Evolutionary conservation across 768 basidiomycete species (phyloP), one percentile per base, ranked within the genome.

Genomic region (Boletus speciosus): DNA sequence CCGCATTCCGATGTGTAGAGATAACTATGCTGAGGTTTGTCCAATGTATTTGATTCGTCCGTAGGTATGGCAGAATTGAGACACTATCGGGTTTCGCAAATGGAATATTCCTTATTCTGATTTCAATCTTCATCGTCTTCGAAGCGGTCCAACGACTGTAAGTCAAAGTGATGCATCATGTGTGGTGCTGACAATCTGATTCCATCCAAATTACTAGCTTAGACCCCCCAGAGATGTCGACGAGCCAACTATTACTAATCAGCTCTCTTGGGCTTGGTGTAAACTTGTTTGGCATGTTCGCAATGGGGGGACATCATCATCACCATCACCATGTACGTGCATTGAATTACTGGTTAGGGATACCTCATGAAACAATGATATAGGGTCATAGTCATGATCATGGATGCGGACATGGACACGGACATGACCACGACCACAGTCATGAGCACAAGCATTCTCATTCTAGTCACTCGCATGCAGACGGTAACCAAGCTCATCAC

Each of bases 11-110:
- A 41, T 23, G 35, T n/a, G n/a, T 31, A 40, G 11, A 37, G 16
- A 40, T 16, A 10, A 16, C 27, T 4, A 23, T 43, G 11, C 38
- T 52, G 5, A 52, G 9, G 7, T 27, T 49, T 8, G 19, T 36
- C 19, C 23, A 5, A 32, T 27, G 9, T 43, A 7, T 35, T 37
- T 21, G 16, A 12, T 25, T 47, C n/a, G 6, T 38, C 37, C 29
- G 11, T 56, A 95, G 93, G 34, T 99, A 95, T 71, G 88, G 92
- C 4, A 86, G 97, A 29, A 94, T 99, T 25, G 97, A 99, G 72
- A 98, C 97, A 1, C 71, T 99, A 27, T 98, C 96, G 10, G 97
- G 97, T 12, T 99, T 99, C 66, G 94, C 97, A 2, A 99, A 99
- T 65, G 97, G 96, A 23, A 88, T 97, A 56, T 96, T 96, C 68